These are phyloP conservation scores for Fraxinus americana DNA, from an alignment of 257 asterid species.

Conservation along the genomic window DNA sequence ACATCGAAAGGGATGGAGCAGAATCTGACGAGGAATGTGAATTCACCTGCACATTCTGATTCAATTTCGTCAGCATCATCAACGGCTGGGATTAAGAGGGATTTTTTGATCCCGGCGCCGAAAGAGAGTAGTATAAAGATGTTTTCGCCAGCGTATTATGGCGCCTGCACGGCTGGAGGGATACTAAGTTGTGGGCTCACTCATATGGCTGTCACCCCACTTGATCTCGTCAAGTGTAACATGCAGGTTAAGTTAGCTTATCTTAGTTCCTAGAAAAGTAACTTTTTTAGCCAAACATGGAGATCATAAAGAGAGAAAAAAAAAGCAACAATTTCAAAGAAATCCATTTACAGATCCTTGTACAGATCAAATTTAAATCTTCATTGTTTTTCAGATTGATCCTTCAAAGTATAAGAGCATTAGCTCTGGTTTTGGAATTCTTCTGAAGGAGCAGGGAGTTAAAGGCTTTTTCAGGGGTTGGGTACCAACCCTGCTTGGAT, in stretches of 20 bases:
- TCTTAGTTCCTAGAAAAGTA: background rate
- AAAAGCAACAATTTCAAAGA: background rate
- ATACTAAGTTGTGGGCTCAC: constrained; percentile 69
- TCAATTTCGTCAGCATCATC: constrained; percentile 19
- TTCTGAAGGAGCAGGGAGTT: constrained; percentile 72
- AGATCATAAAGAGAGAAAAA: background rate
- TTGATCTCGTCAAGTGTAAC: constrained; percentile 87
- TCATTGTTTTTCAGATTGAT: constrained; percentile 51
- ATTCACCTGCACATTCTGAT: constrained; percentile 5
- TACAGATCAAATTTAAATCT: background rate
- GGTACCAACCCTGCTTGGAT: constrained; percentile 83
- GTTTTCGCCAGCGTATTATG: constrained; percentile 71
- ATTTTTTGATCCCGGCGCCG: constrained; percentile 58
- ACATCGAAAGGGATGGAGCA: constrained; percentile 21
- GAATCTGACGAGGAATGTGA: constrained; percentile 7
- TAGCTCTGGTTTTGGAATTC: constrained; percentile 58
- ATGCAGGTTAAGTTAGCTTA: constrained; percentile 63
- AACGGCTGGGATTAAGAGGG: constrained; percentile 14
- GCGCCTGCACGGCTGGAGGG: constrained; percentile 68
- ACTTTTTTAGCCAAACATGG: background rate
- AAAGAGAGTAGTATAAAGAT: constrained; percentile 61
- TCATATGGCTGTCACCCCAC: constrained; percentile 81
- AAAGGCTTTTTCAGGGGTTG: constrained; percentile 78
- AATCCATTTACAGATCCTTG: background rate
- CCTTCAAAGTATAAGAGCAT: constrained; percentile 76